phyloP scores from a whole-genome alignment of 345 rosid species.

The Psidium friedrichsthalianum region DNA sequence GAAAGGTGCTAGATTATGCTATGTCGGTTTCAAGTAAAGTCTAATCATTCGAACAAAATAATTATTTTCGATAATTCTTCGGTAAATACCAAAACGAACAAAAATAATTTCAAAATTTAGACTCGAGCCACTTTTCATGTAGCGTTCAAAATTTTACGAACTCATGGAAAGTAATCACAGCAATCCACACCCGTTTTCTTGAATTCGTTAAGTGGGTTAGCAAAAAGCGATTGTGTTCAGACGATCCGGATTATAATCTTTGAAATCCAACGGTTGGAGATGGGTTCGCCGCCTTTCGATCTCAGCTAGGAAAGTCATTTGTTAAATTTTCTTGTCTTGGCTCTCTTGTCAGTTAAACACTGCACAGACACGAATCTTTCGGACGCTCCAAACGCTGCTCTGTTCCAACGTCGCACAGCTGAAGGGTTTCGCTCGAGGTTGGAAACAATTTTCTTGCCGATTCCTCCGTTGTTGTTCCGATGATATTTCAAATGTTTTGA shows the following conservation, averaged over 20 bases:
- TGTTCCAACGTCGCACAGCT: neutral
- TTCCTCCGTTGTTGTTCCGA: neutral
- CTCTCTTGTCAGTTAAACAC: neutral
- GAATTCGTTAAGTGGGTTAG: neutral
- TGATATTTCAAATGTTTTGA: neutral
- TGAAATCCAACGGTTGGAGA: neutral
- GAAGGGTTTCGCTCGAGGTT: neutral
- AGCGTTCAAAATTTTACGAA: neutral
- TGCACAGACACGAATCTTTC: neutral
- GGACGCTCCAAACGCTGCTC: neutral
- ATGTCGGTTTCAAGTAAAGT: too few species aligned
- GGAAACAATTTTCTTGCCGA: neutral
- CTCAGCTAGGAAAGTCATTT: too few species aligned
- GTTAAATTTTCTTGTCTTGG: too few species aligned
- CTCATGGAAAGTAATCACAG: neutral
- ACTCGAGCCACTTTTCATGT: neutral
- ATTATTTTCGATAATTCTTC: too few species aligned
- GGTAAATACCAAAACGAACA: too few species aligned
- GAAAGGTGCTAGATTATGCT: too few species aligned
- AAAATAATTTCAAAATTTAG: neutral
- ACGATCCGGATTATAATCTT: neutral
- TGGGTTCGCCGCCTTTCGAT: neutral
- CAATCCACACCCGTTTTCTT: neutral
- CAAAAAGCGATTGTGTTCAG: neutral
- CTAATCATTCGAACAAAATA: too few species aligned